Base-by-base conservation (phyloP, 2,329 filamentous ascomycete genomes). In the Arthrobotrys sinensis region DNA sequence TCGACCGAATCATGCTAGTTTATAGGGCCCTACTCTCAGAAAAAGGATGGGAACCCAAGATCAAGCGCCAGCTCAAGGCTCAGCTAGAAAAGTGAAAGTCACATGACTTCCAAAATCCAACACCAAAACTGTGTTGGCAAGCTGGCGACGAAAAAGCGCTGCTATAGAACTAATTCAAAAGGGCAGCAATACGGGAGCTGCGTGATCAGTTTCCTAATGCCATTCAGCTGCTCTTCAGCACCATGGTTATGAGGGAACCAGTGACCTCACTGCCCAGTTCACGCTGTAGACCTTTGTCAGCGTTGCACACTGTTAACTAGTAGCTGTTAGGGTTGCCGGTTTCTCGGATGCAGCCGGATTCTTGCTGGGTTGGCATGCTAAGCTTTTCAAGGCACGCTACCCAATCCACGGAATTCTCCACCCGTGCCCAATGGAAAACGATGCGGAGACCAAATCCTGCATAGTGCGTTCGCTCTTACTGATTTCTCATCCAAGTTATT, bases 281-380 rank as follows among this genome's bases (percentile, higher is more conserved):
- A 28, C 24, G 4, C 24, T 28, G 24, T 4, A 28, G 24, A 28
- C 2, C 24, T 28, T 28, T 28, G 24, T 28, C 24, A 28, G 24
- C 24, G 24, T 4, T 4, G 24, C 4, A 4, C 24, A 28, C 2
- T 28, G 24, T 4, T 28, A 28, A 4, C 24, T 4, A 28, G 24
- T n/a, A n/a, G 24, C 24, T 4, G 2, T 2, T 28, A 28, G 24
- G 24, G 24, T 4, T 28, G 24, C 24, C 2, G 4, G 24, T 6
- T 5, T 21, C 34, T 40, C 52, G 52, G 52, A 57, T 38, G 52
- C 32, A 57, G 38, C 52, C 32, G 34, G 52, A 38, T 57, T 57
- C 21, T 19, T 7, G 7, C 52, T 5, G 16, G 32, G 52, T 57
- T 38, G 34, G 14, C 7, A 38, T 55, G 32, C 28, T 55, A 55